Conservation (phyloP, 768 basidiomycete species). For the Mycena haematopus region DNA sequence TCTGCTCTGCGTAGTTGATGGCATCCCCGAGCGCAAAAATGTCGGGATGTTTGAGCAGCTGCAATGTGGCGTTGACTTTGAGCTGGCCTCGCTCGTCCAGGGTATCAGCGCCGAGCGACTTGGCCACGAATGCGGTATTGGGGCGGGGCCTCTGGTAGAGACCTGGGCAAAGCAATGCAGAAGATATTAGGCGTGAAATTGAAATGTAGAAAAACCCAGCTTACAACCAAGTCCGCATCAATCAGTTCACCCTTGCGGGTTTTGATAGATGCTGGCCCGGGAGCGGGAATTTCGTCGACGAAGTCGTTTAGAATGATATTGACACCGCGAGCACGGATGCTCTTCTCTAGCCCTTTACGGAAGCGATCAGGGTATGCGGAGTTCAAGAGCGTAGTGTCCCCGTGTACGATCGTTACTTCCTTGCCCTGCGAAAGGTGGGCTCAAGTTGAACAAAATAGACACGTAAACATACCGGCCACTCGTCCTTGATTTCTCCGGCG, state of each 20-base stretch:
- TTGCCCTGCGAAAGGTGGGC: conserved; percentile 41
- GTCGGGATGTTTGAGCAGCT: conserved; percentile 50
- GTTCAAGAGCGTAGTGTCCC: conserved; percentile 59
- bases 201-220: conserved; percentile 28
- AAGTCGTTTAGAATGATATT: conserved; percentile 59
- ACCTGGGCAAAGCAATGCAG: conserved; percentile 35
- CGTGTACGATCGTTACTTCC: conserved; percentile 67
- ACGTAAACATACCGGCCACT: conserved; percentile 42
- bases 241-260: conserved; percentile 59
- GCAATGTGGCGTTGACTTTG: conserved; percentile 56
- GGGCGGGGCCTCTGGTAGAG: conserved; percentile 50
- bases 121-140: conserved; percentile 56
- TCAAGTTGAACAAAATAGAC: neutral
- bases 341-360: conserved; percentile 52
- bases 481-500: conserved; percentile 51
- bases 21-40: conserved; percentile 69
- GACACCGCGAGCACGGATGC: conserved; percentile 51
- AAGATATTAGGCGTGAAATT: neutral
- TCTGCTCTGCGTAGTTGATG: conserved; percentile 60
- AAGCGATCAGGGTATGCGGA: conserved; percentile 59
- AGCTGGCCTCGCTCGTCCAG: conserved; percentile 46
- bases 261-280: conserved; percentile 44
- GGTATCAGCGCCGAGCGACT: conserved; percentile 43
- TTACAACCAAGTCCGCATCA: conserved; percentile 64
- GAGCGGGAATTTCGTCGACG: conserved; percentile 52